Conservation (phyloP, 441 rosid species). For the Populus hybrid region DNA sequence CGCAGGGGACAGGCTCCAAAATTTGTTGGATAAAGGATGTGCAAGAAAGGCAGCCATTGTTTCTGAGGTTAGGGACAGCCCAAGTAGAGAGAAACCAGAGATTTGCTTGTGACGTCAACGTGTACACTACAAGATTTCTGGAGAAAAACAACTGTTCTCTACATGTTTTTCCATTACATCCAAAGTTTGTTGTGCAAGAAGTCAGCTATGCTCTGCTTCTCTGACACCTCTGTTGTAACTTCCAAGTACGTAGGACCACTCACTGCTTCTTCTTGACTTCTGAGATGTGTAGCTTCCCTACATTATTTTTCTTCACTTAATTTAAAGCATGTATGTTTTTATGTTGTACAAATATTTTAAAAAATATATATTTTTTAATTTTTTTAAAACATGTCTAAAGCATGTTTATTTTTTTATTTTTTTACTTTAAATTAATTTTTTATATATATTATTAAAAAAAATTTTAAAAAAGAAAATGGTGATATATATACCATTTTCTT, state of each 20-base stretch:
- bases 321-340: not conserved
- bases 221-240: not conserved
- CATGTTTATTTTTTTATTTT: too few relatives aligned
- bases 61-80: not conserved
- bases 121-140: not conserved
- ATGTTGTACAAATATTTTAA: too few relatives aligned
- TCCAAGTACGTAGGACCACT: slow-evolving; percentile 6
- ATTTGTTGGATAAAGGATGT: slow-evolving; percentile 1
- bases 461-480: too few relatives aligned
- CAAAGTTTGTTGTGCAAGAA: not conserved
- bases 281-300: not conserved
- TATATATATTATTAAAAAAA: too few relatives aligned
- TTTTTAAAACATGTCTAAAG: too few relatives aligned
- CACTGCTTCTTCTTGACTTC: not conserved
- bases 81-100: not conserved
- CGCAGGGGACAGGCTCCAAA: not conserved
- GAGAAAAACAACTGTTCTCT: not conserved
- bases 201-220: not conserved
- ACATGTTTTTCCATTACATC: not conserved
- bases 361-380: too few relatives aligned
- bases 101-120: not conserved
- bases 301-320: not conserved
- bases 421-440: too few relatives aligned
- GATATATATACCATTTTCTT: too few relatives aligned
- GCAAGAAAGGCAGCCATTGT: slow-evolving; percentile 8